A percentile compares a stretch with the other conserved stretches of the same genome.
Conservation (phyloP, 2,329 filamentous ascomycete species). For the Aspergillus sergii region DNA sequence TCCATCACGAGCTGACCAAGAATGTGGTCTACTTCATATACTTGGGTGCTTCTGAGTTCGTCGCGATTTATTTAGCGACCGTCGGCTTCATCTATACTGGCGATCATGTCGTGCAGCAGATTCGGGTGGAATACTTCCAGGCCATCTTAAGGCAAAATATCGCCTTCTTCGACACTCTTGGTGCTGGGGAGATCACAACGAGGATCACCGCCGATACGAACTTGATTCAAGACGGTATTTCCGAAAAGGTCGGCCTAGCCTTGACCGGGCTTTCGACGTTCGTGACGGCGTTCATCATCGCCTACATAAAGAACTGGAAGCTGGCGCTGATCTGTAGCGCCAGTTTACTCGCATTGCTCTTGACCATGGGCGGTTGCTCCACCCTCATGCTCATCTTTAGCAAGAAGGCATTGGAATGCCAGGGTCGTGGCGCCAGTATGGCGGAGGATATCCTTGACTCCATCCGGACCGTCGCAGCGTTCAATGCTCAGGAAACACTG, state of each 20-base stretch:
- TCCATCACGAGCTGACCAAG: slow-evolving; percentile 59
- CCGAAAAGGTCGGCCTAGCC: slow-evolving; percentile 80
- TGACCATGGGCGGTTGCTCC: slow-evolving; percentile 72
- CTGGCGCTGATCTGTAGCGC: slow-evolving; percentile 81
- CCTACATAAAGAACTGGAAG: slow-evolving; percentile 89
- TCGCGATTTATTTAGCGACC: slow-evolving; percentile 73
- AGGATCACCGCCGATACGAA: slow-evolving; percentile 91
- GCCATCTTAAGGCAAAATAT: slow-evolving; percentile 85
- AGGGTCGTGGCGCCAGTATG: slow-evolving; percentile 59
- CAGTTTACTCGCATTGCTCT: slow-evolving; percentile 72
- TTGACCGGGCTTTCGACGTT: slow-evolving; percentile 77
- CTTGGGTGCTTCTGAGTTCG: slow-evolving; percentile 74
- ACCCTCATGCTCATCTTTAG: slow-evolving; percentile 75
- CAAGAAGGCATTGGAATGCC: slow-evolving; percentile 73
- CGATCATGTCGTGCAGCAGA: slow-evolving; percentile 74
- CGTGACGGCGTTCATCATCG: slow-evolving; percentile 82
- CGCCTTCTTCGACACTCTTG: slow-evolving; percentile 86
- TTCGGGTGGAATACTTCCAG: slow-evolving; percentile 76
- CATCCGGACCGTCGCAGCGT: slow-evolving; percentile 54
- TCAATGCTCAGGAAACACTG: slow-evolving; percentile 40
- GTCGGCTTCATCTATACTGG: slow-evolving; percentile 86
- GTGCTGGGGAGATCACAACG: slow-evolving; percentile 86
- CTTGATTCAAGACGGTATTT: slow-evolving; percentile 86
- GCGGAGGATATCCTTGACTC: slow-evolving; percentile 56
- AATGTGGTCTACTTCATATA: slow-evolving; percentile 82